These are phyloP conservation scores for Quercus bicolor DNA, from an alignment of 306 rosid species.

Conservation along the genomic window DNA sequence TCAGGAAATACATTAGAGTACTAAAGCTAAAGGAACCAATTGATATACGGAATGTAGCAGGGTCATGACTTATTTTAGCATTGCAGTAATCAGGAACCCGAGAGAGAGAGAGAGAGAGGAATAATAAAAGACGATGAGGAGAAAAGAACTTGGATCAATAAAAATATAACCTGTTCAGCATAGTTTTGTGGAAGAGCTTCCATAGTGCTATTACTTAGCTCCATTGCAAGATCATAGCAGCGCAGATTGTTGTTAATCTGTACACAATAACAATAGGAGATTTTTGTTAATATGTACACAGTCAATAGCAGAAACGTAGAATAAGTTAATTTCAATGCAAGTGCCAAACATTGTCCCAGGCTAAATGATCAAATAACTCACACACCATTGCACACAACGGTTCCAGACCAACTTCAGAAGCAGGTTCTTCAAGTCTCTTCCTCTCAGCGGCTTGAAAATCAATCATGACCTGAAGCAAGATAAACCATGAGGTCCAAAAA, in stretches of 20 bases:
- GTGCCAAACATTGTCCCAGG: constrained; percentile 13
- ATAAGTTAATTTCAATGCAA: constrained; percentile 13
- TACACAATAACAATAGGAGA: constrained; percentile 27
- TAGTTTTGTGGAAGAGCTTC: constrained; percentile 95
- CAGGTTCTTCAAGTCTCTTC: constrained; percentile 83
- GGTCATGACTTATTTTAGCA: too few species aligned
- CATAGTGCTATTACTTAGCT: constrained; percentile 75
- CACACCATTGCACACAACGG: constrained; percentile 94
- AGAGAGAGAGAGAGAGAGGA: too few species aligned
- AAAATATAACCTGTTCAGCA: constrained; percentile 75
- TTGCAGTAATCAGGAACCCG: too few species aligned
- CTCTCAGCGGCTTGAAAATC: constrained; percentile 98
- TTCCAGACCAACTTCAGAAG: constrained; percentile 94
- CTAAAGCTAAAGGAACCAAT: background rate
- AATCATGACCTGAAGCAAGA: constrained; percentile 75
- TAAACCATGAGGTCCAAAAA: background rate
- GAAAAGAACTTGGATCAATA: constrained; percentile 23
- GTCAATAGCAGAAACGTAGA: background rate
- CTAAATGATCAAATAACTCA: constrained; percentile 17
- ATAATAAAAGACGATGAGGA: constrained; percentile 6
- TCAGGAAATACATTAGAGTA: background rate
- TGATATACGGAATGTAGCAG: too few species aligned
- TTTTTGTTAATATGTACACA: constrained; percentile 74
- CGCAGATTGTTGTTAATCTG: constrained; percentile 97
- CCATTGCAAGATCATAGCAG: constrained; percentile 98